phyloP scores from a whole-genome alignment of 2,329 filamentous ascomycete genomes.

The Fusarium clavum region DNA sequence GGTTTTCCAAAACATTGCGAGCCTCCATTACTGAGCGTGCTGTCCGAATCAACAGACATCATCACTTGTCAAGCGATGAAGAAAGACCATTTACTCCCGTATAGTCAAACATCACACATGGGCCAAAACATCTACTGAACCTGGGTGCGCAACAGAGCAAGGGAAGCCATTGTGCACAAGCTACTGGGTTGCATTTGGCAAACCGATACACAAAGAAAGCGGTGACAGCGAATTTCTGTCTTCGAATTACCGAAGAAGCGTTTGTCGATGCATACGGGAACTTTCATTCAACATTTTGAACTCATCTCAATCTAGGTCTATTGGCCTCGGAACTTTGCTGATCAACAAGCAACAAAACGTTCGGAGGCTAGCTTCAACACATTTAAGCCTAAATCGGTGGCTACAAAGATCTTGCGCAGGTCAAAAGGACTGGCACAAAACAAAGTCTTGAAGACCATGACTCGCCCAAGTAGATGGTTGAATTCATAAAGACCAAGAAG shows the following conservation, averaged over 20 bases:
- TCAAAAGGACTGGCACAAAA: not conserved
- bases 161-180: slow-evolving; percentile 10
- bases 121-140: not conserved
- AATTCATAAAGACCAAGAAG: slow-evolving; percentile 16
- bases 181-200: slow-evolving; percentile 24
- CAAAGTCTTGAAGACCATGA: slow-evolving; percentile 24
- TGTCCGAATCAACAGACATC: not conserved
- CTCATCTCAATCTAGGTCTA: not conserved
- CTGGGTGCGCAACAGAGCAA: not conserved
- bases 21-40: not conserved
- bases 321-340: slow-evolving; percentile 2
- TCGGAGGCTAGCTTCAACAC: slow-evolving; percentile 11
- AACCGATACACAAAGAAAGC: slow-evolving; percentile 41
- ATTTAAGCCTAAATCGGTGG: not conserved
- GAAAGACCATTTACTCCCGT: not conserved
- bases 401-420: slow-evolving; percentile 33
- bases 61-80: not conserved
- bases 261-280: not conserved
- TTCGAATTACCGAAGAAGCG: not conserved
- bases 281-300: not conserved
- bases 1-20: not conserved
- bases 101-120: not conserved
- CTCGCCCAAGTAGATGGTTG: slow-evolving; percentile 20
- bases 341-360: not conserved
- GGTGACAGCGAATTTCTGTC: slow-evolving; percentile 21